phyloP scores from a whole-genome alignment of 768 basidiomycete species.

The Psilocybe cubensis region DNA sequence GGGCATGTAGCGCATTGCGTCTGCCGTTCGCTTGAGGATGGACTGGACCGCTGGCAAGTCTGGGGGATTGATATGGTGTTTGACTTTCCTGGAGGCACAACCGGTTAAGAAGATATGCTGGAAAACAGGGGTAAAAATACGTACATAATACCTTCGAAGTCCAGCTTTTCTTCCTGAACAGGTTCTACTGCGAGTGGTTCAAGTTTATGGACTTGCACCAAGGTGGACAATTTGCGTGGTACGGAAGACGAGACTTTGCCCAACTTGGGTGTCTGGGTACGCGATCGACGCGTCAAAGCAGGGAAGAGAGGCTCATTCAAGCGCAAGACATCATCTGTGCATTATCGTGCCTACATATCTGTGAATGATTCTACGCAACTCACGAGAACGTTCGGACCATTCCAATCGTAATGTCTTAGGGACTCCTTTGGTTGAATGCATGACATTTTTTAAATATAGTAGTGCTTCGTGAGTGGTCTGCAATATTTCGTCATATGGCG shows the following conservation, averaged over 20 bases:
- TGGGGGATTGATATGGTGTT: slow-evolving; percentile 34
- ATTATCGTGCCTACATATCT: neutral
- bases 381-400: slow-evolving; percentile 36
- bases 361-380: slow-evolving; percentile 7
- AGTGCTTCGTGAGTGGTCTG: slow-evolving; percentile 37
- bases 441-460: slow-evolving; percentile 32
- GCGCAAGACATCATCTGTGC: slow-evolving; percentile 7
- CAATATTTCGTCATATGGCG: slow-evolving; percentile 51
- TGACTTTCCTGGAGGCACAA: slow-evolving; percentile 15
- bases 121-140: neutral
- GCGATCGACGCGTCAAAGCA: slow-evolving; percentile 48
- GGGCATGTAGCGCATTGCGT: slow-evolving; percentile 22
- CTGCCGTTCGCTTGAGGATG: slow-evolving; percentile 21
- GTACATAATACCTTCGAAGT: slow-evolving; percentile 29
- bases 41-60: slow-evolving; percentile 17
- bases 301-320: slow-evolving; percentile 42
- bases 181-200: slow-evolving; percentile 29
- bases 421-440: slow-evolving; percentile 25
- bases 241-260: slow-evolving; percentile 30
- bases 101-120: neutral
- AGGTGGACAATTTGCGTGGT: neutral
- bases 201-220: slow-evolving; percentile 18
- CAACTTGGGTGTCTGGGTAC: slow-evolving; percentile 47
- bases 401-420: slow-evolving; percentile 41
- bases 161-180: slow-evolving; percentile 13